Evolutionary conservation across 2,329 filamentous ascomycete genomes (phyloP).

Genomic region (Clonostachys byssicola): DNA sequence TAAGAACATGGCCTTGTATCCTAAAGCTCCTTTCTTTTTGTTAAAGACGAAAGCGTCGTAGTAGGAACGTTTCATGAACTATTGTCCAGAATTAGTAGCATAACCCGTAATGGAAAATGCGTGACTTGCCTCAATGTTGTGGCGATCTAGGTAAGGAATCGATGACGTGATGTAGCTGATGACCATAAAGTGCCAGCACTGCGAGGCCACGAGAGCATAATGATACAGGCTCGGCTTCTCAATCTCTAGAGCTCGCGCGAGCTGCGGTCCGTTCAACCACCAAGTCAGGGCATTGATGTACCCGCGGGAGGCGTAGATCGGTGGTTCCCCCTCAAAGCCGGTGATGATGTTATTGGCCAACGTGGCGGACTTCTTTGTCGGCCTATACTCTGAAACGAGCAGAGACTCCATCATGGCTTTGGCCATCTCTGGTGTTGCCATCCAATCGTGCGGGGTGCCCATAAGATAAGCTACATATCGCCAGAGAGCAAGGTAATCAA

Average conservation of each 20-base stretch:
- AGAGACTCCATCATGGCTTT: conserved; percentile 65
- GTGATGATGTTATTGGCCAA: conserved; percentile 74
- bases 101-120: no score
- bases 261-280: conserved; percentile 64
- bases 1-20: no score
- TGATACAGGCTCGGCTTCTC: conserved; percentile 53
- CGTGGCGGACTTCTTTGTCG: conserved; percentile 56
- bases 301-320: conserved; percentile 58
- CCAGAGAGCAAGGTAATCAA: conserved; percentile 73
- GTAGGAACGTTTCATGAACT: no score
- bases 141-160: no score
- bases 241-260: conserved; percentile 57
- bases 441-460: conserved; percentile 60
- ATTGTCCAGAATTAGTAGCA: no score
- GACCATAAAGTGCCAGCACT: conserved; percentile 62
- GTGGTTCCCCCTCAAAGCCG: conserved; percentile 64
- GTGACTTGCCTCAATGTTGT: no score
- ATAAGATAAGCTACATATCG: conserved; percentile 69
- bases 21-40: no score
- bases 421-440: conserved; percentile 51
- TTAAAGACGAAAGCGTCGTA: no score
- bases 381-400: conserved; percentile 61
- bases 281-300: conserved; percentile 66
- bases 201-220: conserved; percentile 33
- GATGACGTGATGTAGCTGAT: conserved; percentile 34